A percentile compares a stretch with the other conserved stretches of the same genome.
These are phyloP conservation scores for Collybia sp. DNA, from an alignment of 768 basidiomycete species.

Conservation along the genomic window DNA sequence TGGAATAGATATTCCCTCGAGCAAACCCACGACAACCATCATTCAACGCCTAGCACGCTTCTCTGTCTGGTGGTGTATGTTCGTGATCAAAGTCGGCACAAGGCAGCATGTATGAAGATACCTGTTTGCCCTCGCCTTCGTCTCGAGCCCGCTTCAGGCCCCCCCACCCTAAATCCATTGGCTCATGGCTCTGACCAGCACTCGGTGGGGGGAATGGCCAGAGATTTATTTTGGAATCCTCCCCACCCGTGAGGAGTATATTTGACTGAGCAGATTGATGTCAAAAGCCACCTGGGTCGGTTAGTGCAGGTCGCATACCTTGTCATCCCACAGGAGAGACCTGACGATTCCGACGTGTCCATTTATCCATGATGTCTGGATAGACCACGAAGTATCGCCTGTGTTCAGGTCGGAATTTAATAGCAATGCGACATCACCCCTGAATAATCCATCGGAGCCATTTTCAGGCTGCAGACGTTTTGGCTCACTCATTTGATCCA, in stretches of 20 bases:
- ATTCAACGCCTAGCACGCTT: no score
- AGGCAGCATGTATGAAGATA: constrained; percentile 1
- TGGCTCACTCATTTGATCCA: constrained; percentile 69
- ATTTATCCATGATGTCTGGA: constrained; percentile 48
- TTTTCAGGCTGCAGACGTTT: not conserved
- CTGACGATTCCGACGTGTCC: constrained; percentile 57
- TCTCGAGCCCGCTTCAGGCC: constrained; percentile 16
- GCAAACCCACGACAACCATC: not conserved
- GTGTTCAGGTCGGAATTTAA: constrained; percentile 36
- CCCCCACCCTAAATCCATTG: constrained; percentile 22
- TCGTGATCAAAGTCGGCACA: no score
- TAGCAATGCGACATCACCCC: constrained; percentile 56
- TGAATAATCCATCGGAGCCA: constrained; percentile 15
- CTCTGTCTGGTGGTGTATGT: no score
- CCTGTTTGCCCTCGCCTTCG: constrained; percentile 16
- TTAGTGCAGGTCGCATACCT: constrained; percentile 24
- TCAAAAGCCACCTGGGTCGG: no score
- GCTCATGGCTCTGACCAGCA: constrained; percentile 5
- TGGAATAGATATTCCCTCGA: not conserved
- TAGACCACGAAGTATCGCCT: constrained; percentile 38
- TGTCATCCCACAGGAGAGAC: constrained; percentile 51
- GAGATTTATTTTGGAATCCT: constrained; percentile 41
- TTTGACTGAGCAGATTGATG: no score
- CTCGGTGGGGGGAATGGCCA: constrained; percentile 24
- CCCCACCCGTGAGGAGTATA: constrained; percentile 47